Conservation (phyloP, 768 basidiomycete species). For the Porpolomopsis calyptriformis region DNA sequence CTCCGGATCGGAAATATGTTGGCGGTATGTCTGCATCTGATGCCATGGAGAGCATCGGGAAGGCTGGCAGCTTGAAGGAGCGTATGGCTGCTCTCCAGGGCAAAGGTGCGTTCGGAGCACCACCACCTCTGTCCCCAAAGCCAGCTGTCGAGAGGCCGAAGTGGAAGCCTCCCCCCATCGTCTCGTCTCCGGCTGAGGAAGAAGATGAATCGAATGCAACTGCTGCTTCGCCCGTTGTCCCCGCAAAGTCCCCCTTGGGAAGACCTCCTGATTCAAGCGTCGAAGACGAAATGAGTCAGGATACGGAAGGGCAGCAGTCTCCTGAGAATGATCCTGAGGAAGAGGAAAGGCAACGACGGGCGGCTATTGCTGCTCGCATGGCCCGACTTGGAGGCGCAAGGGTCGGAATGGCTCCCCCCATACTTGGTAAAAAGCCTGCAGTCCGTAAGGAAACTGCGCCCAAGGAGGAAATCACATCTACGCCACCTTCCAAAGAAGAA, state of each 20-base stretch:
- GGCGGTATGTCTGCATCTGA: slow-evolving; percentile 73
- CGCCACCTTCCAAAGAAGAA: not conserved
- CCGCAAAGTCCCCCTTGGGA: not conserved
- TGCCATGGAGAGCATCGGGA: slow-evolving; percentile 77
- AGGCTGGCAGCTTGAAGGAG: slow-evolving; percentile 76
- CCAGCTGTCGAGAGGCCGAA: slow-evolving; percentile 62
- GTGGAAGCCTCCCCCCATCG: slow-evolving; percentile 66
- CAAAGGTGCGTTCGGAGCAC: slow-evolving; percentile 65
- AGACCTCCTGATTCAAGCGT: not conserved
- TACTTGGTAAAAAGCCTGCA: slow-evolving; percentile 44
- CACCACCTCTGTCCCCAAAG: slow-evolving; percentile 43
- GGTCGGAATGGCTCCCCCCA: slow-evolving; percentile 69
- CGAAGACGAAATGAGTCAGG: slow-evolving; percentile 11
- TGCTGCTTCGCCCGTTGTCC: not conserved
- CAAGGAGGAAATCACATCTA: slow-evolving; percentile 9
- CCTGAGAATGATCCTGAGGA: slow-evolving; percentile 43
- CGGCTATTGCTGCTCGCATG: slow-evolving; percentile 87
- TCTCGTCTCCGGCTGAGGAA: slow-evolving; percentile 36
- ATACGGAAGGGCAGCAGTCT: slow-evolving; percentile 23
- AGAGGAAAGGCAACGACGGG: slow-evolving; percentile 69
- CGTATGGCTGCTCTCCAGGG: slow-evolving; percentile 92
- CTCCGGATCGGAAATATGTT: slow-evolving; percentile 18
- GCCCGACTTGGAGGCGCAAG: slow-evolving; percentile 81
- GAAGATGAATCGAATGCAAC: slow-evolving; percentile 13
- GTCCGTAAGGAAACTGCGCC: slow-evolving; percentile 18